phyloP scores from a whole-genome alignment of 495 filamentous ascomycete genomes.

The Clohesyomyces aquaticus region DNA sequence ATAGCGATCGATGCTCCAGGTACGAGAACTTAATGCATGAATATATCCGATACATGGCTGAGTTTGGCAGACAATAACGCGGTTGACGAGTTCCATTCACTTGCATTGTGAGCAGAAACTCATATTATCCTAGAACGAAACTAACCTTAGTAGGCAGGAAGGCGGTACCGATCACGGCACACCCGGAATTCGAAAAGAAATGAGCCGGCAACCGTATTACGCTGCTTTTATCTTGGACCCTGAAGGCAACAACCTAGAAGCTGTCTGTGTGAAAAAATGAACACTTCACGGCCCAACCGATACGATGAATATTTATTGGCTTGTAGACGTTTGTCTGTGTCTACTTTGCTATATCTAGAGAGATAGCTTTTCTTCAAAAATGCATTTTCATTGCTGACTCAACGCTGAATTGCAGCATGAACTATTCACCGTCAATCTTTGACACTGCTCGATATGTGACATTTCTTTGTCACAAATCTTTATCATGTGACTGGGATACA shows the following conservation, averaged over 20 bases:
- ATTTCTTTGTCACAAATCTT: too few species aligned
- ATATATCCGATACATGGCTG: neutral
- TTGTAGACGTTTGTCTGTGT: too few species aligned
- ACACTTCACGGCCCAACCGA: too few species aligned
- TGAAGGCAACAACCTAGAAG: conserved; percentile 43
- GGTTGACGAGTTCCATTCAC: conserved; percentile 23
- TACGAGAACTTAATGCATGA: conserved; percentile 10
- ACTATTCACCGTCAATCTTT: too few species aligned
- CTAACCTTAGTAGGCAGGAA: conserved; percentile 20
- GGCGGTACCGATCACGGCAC: conserved; percentile 39
- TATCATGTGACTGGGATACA: too few species aligned
- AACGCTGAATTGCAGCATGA: too few species aligned
- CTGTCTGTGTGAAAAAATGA: conserved; percentile 40
- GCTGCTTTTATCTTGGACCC: conserved; percentile 33
- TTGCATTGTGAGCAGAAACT: conserved; percentile 27
- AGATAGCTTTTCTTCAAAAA: too few species aligned
- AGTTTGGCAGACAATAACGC: conserved; percentile 26
- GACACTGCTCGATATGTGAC: too few species aligned
- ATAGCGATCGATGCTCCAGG: conserved; percentile 35
- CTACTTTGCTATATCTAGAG: too few species aligned
- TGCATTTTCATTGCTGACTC: too few species aligned
- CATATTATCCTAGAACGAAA: neutral
- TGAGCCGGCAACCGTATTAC: conserved; percentile 43
- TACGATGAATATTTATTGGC: too few species aligned
- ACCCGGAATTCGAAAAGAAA: conserved; percentile 38